These are phyloP conservation scores for Sporothrix protearum DNA, from an alignment of 2,329 filamentous ascomycete species.

Conservation along the genomic window DNA sequence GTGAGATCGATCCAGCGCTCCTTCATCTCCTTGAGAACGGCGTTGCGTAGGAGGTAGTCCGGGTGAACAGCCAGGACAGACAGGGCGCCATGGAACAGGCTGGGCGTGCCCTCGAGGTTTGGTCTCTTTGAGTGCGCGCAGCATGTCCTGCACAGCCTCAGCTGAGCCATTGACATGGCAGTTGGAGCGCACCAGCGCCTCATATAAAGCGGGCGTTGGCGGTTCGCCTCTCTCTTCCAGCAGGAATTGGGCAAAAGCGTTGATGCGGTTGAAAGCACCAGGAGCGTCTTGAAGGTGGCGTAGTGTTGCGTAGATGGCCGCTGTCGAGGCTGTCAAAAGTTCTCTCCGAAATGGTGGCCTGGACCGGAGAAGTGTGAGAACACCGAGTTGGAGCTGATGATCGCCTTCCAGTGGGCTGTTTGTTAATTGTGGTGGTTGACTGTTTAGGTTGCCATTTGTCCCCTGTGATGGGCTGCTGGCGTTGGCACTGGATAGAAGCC, in stretches of 20 bases:
- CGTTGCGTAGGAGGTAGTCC: conserved; percentile 71
- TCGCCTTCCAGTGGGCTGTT: background rate
- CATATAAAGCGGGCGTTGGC: conserved; percentile 62
- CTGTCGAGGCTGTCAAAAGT: conserved; percentile 22
- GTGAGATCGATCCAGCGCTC: conserved; percentile 65
- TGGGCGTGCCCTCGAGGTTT: conserved; percentile 61
- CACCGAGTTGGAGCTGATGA: conserved; percentile 7
- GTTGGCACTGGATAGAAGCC: background rate
- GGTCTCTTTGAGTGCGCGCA: conserved; percentile 66
- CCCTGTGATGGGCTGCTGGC: background rate
- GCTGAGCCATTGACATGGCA: conserved; percentile 64
- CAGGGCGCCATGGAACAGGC: conserved; percentile 68
- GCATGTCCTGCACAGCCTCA: conserved; percentile 56
- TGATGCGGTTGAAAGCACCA: conserved; percentile 40
- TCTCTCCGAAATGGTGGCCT: conserved; percentile 25
- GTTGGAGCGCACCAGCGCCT: conserved; percentile 71
- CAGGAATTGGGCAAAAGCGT: conserved; percentile 54
- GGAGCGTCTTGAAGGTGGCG: conserved; percentile 39
- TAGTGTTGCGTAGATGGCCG: conserved; percentile 39
- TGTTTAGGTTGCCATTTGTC: background rate
- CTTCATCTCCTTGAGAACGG: conserved; percentile 70
- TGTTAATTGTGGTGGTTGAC: background rate
- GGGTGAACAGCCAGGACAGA: conserved; percentile 76
- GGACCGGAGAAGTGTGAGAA: conserved; percentile 19
- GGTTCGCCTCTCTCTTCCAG: conserved; percentile 52